Evolutionary conservation across 2,329 filamentous ascomycete species (phyloP), one percentile per base, ranked within the genome.

Genomic region (Hymenoscyphus albidus): DNA sequence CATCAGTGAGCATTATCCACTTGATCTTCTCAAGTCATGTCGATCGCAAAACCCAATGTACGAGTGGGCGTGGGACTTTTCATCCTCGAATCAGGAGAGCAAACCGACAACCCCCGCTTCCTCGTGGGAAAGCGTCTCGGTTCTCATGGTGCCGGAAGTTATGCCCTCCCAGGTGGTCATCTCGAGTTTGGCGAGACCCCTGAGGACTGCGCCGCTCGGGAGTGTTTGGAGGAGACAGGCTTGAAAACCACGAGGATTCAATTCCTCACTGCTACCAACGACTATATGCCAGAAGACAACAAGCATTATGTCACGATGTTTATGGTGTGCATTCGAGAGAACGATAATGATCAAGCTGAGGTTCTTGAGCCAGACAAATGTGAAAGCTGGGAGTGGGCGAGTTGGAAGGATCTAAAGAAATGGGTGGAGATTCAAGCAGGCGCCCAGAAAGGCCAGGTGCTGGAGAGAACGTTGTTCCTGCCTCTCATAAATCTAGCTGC

Each of bases 301-400:
- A 91, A 88, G 75, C 90, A 94, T 73, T 94, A 93, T 72, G 80
- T 92, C 60, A 93, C 91, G 0, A 75, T 92, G 2, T 93, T 91
- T 69, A 83, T 92, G 67, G 77, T 79, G 0, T 86, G 84, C 54
- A 76, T 76, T 56, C 77, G 85, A 69, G 72, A 77, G 0, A 80
- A 85, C 32, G 77, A 80, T 16, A 68, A 71, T 0, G 80, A 80
- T 32, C 74, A 83, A 68, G 83, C 88, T 0, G 63, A 81, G 79
- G 88, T 89, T 40, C 57, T 67, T 32, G 68, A 72, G 64, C 64
- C 81, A 0, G 74, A 84, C 2, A 87, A 86, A 72, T 87, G 84
- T 69, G 79, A 79, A 4, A 76, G 75, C 0, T 86, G 84, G 84
- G 75, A 81, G 27, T 86, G 83, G 83, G 71, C 79, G 0, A 74